phyloP scores from a whole-genome alignment of 129 eudicot species.

The Saposhnikovia divaricata region DNA sequence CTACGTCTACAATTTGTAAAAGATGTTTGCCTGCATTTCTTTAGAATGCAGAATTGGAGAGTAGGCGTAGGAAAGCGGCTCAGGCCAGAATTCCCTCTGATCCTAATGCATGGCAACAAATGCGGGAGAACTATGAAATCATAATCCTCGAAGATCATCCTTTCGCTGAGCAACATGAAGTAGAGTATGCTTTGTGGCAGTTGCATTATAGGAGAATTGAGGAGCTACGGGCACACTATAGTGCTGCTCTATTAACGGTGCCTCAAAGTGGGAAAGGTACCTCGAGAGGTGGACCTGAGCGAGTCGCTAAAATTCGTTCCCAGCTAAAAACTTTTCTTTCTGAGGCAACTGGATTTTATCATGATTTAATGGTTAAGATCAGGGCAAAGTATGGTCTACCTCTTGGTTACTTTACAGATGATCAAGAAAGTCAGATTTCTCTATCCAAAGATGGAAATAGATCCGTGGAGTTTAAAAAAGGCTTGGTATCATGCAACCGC shows the following conservation, averaged over 20 bases:
- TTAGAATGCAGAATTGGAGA: constrained; percentile 83
- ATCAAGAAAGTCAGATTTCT: constrained; percentile 36
- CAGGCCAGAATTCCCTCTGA: constrained; percentile 74
- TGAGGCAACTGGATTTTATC: constrained; percentile 95
- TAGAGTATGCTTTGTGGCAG: constrained; percentile 92
- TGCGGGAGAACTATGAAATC: constrained; percentile 83
- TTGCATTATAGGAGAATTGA: constrained; percentile 85
- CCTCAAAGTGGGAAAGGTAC: constrained; percentile 61
- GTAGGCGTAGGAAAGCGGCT: constrained; percentile 67
- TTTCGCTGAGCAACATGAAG: constrained; percentile 76
- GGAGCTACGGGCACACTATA: constrained; percentile 61
- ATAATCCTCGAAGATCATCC: constrained; percentile 83
- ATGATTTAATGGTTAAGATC: constrained; percentile 83
- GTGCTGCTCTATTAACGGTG: constrained; percentile 53
- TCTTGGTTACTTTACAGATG: constrained; percentile 54
- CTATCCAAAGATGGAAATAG: constrained; percentile 44
- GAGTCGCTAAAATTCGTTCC: constrained; percentile 68
- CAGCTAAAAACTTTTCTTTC: constrained; percentile 91
- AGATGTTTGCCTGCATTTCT: not conserved
- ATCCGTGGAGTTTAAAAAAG: constrained; percentile 56
- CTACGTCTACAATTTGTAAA: not conserved
- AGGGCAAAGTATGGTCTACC: constrained; percentile 85
- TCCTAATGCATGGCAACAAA: constrained; percentile 78
- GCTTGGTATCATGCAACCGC: constrained; percentile 79
- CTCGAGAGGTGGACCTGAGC: constrained; percentile 55